These are phyloP conservation scores for Vigna radiata DNA, from an alignment of 306 rosid genomes.

Conservation along the genomic window DNA sequence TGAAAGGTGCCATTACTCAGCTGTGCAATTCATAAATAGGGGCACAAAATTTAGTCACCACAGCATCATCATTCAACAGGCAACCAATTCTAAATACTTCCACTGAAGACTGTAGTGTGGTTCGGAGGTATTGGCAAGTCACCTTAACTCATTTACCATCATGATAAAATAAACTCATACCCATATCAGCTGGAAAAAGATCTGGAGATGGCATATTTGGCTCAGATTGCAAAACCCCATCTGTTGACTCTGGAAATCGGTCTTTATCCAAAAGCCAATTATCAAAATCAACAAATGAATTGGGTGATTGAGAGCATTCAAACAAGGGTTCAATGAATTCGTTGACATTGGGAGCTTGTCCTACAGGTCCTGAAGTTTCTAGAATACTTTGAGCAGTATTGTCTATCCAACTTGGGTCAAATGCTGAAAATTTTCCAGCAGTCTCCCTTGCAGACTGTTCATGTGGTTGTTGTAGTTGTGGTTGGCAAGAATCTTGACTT, in stretches of 20 bases:
- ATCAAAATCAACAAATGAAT: constrained; percentile 42
- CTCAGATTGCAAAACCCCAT: constrained; percentile 49
- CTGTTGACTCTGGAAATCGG: constrained; percentile 36
- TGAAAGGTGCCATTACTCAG: constrained; percentile 37
- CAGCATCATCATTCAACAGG: constrained; percentile 40
- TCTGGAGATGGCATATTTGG: constrained; percentile 55
- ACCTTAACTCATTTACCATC: constrained; percentile 33
- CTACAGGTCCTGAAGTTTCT: constrained; percentile 42
- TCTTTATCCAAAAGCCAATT: constrained; percentile 56
- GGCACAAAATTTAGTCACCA: constrained; percentile 39
- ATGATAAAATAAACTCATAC: constrained; percentile 35
- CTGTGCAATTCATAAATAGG: constrained; percentile 11
- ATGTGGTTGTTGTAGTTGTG: constrained; percentile 28
- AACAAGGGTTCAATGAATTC: constrained; percentile 38
- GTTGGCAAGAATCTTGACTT: constrained; percentile 41
- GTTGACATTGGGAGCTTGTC: constrained; percentile 37
- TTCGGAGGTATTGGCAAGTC: constrained; percentile 19
- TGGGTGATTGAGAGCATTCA: constrained; percentile 8
- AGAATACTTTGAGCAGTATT: constrained; percentile 48
- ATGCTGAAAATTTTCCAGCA: constrained; percentile 34
- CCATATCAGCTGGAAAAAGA: constrained; percentile 46
- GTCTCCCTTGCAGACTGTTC: constrained; percentile 40
- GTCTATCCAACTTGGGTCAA: constrained; percentile 47
- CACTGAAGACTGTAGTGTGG: constrained; percentile 31
- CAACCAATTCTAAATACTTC: constrained; percentile 27